Percentiles rank a stretch among this genome's conserved stretches.
Evolutionary conservation across 257 asterid species (phyloP).

Genomic region (Solanum sitiens): DNA sequence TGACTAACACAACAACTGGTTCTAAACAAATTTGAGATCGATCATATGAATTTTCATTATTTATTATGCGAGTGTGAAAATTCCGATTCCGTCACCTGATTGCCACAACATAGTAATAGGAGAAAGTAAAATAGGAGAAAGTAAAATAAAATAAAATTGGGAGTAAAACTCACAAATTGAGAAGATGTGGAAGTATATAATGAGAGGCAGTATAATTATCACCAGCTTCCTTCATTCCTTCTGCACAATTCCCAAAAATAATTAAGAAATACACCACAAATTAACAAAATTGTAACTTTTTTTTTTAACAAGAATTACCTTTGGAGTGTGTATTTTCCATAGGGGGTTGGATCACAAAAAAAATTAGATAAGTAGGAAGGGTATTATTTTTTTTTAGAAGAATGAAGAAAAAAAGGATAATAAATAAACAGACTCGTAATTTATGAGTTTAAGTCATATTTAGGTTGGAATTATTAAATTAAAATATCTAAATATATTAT

Average conservation of each 20-base stretch:
- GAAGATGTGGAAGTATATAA: constrained; percentile 57
- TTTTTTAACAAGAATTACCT: constrained; percentile 8
- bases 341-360: background rate
- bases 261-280: background rate
- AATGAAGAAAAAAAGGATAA: no score
- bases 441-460: background rate
- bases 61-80: fast-evolving
- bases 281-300: background rate
- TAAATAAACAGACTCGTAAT: no score
- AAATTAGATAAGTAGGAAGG: background rate
- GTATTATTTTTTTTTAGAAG: no score
- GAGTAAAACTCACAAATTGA: constrained; percentile 33
- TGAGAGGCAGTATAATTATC: constrained; percentile 19
- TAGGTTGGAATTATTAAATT: background rate
- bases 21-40: background rate
- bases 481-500: no score
- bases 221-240: constrained; percentile 13
- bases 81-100: no score
- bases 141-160: no score
- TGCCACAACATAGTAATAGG: background rate
- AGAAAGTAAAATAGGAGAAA: background rate
- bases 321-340: constrained; percentile 28
- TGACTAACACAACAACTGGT: background rate
- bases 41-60: background rate
- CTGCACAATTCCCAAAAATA: constrained; percentile 7